Conservation (phyloP, 2,329 filamentous ascomycete species). For the Monosporascus sp. region DNA sequence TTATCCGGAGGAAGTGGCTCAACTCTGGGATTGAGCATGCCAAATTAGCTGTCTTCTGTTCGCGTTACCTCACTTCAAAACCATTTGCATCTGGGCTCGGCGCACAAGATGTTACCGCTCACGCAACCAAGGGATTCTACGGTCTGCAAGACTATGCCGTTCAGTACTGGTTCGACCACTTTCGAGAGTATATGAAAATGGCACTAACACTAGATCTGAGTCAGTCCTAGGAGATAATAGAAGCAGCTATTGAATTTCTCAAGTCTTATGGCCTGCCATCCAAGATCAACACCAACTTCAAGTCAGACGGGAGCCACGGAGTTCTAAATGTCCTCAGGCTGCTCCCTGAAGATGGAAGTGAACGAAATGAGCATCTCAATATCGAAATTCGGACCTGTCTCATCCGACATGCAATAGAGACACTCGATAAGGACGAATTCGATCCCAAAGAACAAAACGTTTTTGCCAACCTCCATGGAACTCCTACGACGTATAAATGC, state of each 20-base stretch:
- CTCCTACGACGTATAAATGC: constrained; percentile 2
- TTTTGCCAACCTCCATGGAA: not conserved
- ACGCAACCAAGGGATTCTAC: constrained; percentile 4
- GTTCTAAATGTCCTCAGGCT: not conserved
- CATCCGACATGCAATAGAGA: not conserved
- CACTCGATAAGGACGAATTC: not conserved
- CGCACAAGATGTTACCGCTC: not conserved
- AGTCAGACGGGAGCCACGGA: not conserved
- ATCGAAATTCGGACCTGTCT: not conserved
- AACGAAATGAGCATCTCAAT: not conserved
- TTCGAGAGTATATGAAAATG: not conserved
- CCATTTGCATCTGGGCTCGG: not conserved
- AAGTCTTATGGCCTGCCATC: not conserved
- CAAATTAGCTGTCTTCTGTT: constrained; percentile 1
- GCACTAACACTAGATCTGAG: not conserved
- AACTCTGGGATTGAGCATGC: not conserved
- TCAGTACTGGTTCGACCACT: constrained; percentile 7
- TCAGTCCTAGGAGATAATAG: not conserved
- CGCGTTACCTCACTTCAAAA: not conserved
- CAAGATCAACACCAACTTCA: not conserved
- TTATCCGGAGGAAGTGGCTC: not conserved
- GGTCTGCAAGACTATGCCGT: constrained; percentile 7
- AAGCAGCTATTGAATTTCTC: not conserved
- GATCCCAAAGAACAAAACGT: not conserved
- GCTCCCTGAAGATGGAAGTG: not conserved